Percentiles rank a stretch among this genome's conserved stretches.
Evolutionary conservation across 2,329 filamentous ascomycete genomes (phyloP).

Genomic region (Coniochaeta ligniaria): DNA sequence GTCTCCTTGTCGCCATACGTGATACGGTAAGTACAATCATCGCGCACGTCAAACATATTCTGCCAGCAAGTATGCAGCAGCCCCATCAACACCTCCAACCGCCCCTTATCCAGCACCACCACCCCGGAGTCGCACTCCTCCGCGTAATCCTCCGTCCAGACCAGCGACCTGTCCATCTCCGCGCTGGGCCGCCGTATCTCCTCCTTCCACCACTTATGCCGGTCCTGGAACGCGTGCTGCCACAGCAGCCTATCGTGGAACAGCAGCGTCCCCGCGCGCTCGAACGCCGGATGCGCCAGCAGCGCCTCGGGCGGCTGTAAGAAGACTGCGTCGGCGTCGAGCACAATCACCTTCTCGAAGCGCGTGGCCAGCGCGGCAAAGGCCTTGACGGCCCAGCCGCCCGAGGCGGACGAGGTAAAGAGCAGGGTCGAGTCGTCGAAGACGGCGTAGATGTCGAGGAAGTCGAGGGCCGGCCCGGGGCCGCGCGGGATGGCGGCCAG

Average conservation of each 20-base stretch:
- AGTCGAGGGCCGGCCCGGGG: slow-evolving; percentile 14
- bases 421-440: slow-evolving; percentile 23
- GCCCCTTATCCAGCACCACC: slow-evolving; percentile 32
- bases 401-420: slow-evolving; percentile 12
- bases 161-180: slow-evolving; percentile 24
- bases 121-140: slow-evolving; percentile 35
- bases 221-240: slow-evolving; percentile 23
- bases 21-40: slow-evolving; percentile 30
- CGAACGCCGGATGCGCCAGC: slow-evolving; percentile 21
- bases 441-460: slow-evolving; percentile 23
- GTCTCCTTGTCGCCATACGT: slow-evolving; percentile 38
- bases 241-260: slow-evolving; percentile 35
- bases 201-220: slow-evolving; percentile 29
- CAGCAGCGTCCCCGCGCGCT: slow-evolving; percentile 24
- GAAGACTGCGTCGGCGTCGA: slow-evolving; percentile 32
- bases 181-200: slow-evolving; percentile 27
- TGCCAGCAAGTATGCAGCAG: slow-evolving; percentile 37
- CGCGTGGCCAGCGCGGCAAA: slow-evolving; percentile 28
- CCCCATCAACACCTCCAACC: slow-evolving; percentile 26
- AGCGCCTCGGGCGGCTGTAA: slow-evolving; percentile 26
- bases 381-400: slow-evolving; percentile 32
- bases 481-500: slow-evolving; percentile 10
- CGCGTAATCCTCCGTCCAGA: slow-evolving; percentile 30
- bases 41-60: slow-evolving; percentile 29
- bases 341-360: slow-evolving; percentile 28